These are phyloP conservation scores for Kockiozyma suomiensis DNA, from an alignment of 805 yeast genomes.

Conservation along the genomic window DNA sequence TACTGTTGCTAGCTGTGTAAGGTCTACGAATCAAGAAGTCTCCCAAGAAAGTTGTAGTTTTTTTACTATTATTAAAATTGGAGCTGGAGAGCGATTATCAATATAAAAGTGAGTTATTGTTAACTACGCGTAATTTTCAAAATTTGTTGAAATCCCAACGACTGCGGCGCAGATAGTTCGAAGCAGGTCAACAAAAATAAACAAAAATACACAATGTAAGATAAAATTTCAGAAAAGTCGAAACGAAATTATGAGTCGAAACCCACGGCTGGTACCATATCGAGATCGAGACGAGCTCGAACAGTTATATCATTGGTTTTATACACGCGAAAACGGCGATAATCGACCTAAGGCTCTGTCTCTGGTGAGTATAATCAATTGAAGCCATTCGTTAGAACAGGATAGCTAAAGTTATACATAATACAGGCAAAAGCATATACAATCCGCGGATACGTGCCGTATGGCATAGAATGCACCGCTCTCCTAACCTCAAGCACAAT, in stretches of 20 bases:
- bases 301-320: slow-evolving; percentile 19
- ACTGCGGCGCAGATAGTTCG: neutral
- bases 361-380: slow-evolving; percentile 21
- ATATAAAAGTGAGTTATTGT: too few relatives aligned
- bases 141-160: too few relatives aligned
- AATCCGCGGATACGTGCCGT: slow-evolving; percentile 69
- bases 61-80: too few relatives aligned
- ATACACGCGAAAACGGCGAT: neutral
- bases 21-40: too few relatives aligned
- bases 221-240: neutral
- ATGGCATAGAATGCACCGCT: slow-evolving; percentile 69
- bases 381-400: neutral
- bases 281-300: slow-evolving; percentile 21
- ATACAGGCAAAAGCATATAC: slow-evolving; percentile 48
- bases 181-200: too few relatives aligned
- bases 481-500: slow-evolving; percentile 56
- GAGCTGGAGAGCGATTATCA: too few relatives aligned
- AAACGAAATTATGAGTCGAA: slow-evolving; percentile 5
- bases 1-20: too few relatives aligned
- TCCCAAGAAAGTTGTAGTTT: too few relatives aligned
- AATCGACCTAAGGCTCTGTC: slow-evolving; percentile 15
- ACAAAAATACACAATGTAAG: neutral
- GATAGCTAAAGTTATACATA: neutral
- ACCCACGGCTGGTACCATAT: slow-evolving; percentile 25
- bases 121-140: too few relatives aligned